Conservation (phyloP, 2,329 filamentous ascomycete genomes). For the Paecilomyces dactylethromorphus region DNA sequence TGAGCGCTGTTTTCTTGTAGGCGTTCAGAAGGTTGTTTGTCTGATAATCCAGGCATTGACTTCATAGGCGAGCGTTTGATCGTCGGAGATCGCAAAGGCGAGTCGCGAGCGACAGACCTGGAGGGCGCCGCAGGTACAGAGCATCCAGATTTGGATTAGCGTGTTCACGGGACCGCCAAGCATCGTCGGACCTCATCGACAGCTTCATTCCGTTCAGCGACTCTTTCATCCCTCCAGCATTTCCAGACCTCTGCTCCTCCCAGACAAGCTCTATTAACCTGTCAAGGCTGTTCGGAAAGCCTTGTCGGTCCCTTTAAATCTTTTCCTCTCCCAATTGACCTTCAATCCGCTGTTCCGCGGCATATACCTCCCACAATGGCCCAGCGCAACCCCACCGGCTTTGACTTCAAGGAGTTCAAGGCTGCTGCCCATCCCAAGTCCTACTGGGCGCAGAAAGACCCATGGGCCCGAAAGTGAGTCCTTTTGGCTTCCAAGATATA, state of each 20-base stretch:
- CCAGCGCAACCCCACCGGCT: conserved; percentile 72
- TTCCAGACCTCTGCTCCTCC: background rate
- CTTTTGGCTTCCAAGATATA: background rate
- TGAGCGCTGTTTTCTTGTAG: background rate
- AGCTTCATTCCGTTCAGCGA: conserved; percentile 13
- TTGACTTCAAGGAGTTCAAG: conserved; percentile 76
- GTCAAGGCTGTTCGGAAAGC: background rate
- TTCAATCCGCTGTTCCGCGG: background rate
- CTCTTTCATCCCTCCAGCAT: conserved; percentile 6
- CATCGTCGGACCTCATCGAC: conserved; percentile 6
- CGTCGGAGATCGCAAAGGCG: conserved; percentile 17
- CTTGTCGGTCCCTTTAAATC: background rate
- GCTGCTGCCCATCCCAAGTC: conserved; percentile 58
- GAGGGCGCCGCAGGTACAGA: conserved; percentile 4
- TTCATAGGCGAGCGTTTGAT: conserved; percentile 16
- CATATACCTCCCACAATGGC: conserved; percentile 40
- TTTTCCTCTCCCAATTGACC: conserved; percentile 7
- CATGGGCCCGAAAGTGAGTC: conserved; percentile 57
- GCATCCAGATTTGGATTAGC: conserved; percentile 23
- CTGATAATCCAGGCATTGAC: background rate
- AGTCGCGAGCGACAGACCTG: conserved; percentile 10
- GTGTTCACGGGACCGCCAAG: conserved; percentile 19
- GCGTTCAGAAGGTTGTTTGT: background rate
- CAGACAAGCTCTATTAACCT: background rate
- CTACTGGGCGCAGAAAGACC: conserved; percentile 46